Conservation (phyloP, 139 green algal species). For the Auxenochlorella pyrenoidosa region DNA sequence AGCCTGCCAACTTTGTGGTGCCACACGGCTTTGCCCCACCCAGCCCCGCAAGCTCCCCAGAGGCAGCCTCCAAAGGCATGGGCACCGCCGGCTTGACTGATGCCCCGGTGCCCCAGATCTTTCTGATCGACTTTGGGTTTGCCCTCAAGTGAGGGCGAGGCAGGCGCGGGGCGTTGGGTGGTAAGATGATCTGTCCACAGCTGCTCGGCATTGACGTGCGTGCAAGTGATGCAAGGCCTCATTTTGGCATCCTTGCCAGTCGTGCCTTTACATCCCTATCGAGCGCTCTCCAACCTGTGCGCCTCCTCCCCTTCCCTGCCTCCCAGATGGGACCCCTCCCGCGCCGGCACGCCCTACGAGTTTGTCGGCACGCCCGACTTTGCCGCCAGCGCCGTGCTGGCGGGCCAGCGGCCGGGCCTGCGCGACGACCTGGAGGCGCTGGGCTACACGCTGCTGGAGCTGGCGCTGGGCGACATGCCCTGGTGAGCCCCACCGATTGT, state of each 20-base stretch:
- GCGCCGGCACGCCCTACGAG: not conserved
- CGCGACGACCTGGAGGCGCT: slow-evolving; percentile 62
- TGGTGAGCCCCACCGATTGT: slow-evolving; percentile 38
- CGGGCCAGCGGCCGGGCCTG: slow-evolving; percentile 8
- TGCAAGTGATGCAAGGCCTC: too few species aligned
- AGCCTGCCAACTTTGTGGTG: slow-evolving; percentile 55
- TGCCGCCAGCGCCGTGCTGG: slow-evolving; percentile 40
- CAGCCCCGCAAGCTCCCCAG: not conserved
- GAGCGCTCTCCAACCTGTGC: not conserved
- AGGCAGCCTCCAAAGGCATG: not conserved
- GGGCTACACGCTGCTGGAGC: slow-evolving; percentile 54
- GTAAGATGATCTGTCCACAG: too few species aligned
- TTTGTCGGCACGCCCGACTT: slow-evolving; percentile 46
- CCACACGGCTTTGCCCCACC: not conserved
- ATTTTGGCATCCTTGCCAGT: too few species aligned
- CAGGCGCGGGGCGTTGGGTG: not conserved
- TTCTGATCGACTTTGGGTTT: slow-evolving; percentile 47
- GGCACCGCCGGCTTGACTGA: not conserved
- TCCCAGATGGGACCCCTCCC: not conserved
- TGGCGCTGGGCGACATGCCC: slow-evolving; percentile 39
- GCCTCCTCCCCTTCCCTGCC: not conserved
- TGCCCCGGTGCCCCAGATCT: not conserved
- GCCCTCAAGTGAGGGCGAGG: not conserved
- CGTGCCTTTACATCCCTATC: too few species aligned
- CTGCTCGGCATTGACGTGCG: too few species aligned